Evolutionary conservation across 2,329 filamentous ascomycete genomes (phyloP).

Genomic region (Helotiales sp.): DNA sequence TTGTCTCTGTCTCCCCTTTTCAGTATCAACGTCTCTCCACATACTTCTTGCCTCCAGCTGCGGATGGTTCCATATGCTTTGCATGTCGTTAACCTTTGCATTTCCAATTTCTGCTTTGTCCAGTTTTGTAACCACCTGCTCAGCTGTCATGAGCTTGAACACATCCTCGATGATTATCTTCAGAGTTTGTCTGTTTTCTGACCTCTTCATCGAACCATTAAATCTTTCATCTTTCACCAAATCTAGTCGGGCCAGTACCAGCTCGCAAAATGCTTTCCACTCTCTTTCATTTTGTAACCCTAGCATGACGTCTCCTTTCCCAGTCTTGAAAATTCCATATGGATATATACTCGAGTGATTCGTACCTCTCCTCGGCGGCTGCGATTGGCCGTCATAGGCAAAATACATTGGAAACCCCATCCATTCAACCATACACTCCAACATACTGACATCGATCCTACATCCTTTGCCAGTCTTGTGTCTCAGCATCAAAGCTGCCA

Average conservation of each 20-base stretch:
- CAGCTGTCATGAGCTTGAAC: neutral
- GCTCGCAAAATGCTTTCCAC: constrained; percentile 1
- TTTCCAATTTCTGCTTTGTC: constrained; percentile 7
- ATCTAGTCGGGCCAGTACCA: neutral
- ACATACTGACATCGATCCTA: constrained; percentile 10
- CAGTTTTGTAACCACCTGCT: constrained; percentile 4
- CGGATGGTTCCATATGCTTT: constrained; percentile 3
- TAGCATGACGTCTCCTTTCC: constrained; percentile 4
- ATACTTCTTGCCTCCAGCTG: constrained; percentile 1
- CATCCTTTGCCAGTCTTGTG: constrained; percentile 7
- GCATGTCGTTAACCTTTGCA: constrained; percentile 7
- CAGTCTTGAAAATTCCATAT: constrained; percentile 1
- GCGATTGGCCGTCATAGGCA: neutral
- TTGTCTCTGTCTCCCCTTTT: constrained; percentile 3
- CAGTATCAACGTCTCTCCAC: constrained; percentile 4
- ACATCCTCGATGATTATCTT: constrained; percentile 3
- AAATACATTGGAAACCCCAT: constrained; percentile 9
- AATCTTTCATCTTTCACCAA: neutral
- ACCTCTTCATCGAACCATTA: neutral
- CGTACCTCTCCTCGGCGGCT: neutral
- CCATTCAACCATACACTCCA: constrained; percentile 12
- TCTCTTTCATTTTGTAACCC: constrained; percentile 9
- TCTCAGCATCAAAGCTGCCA: constrained; percentile 6
- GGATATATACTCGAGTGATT: constrained; percentile 8
- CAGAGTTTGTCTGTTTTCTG: constrained; percentile 1